Evolutionary conservation across 352 stramenopile genomes (phyloP).

Genomic region (Stramenopiles sp.): DNA sequence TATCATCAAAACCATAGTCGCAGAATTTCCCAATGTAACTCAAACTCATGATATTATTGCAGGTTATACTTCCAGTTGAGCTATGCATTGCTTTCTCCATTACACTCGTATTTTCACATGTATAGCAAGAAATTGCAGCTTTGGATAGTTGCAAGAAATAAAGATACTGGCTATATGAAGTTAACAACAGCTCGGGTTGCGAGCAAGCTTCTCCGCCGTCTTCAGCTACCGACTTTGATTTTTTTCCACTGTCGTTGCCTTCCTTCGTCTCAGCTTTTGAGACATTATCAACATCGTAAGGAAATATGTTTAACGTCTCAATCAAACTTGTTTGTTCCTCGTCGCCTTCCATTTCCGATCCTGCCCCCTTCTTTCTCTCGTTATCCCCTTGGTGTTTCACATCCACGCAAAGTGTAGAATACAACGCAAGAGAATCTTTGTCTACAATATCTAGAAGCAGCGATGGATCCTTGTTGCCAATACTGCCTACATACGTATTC

Average conservation of each 20-base stretch:
- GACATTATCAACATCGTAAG: neutral
- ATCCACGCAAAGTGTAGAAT: neutral
- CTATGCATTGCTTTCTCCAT: neutral
- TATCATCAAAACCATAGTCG: neutral
- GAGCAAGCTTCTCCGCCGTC: too few species aligned
- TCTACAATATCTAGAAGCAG: neutral
- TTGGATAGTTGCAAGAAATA: neutral
- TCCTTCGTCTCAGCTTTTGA: neutral
- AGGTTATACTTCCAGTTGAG: neutral
- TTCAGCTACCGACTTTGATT: neutral
- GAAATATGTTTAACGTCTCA: neutral
- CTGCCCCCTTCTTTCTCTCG: neutral
- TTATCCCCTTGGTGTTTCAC: neutral
- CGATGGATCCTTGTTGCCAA: neutral
- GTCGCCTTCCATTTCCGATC: neutral
- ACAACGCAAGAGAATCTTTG: neutral
- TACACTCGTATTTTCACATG: neutral
- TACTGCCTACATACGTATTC: neutral
- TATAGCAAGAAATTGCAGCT: neutral
- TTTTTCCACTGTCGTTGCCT: neutral
- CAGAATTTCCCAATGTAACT: neutral
- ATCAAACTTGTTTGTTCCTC: neutral
- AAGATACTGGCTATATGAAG: neutral
- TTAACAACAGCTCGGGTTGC: neutral
- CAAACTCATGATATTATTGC: neutral